A percentile compares a stretch with the other conserved stretches of the same genome.
Evolutionary conservation across 2,329 filamentous ascomycete genomes (phyloP).

Genomic region (Cyclaneusma minus): DNA sequence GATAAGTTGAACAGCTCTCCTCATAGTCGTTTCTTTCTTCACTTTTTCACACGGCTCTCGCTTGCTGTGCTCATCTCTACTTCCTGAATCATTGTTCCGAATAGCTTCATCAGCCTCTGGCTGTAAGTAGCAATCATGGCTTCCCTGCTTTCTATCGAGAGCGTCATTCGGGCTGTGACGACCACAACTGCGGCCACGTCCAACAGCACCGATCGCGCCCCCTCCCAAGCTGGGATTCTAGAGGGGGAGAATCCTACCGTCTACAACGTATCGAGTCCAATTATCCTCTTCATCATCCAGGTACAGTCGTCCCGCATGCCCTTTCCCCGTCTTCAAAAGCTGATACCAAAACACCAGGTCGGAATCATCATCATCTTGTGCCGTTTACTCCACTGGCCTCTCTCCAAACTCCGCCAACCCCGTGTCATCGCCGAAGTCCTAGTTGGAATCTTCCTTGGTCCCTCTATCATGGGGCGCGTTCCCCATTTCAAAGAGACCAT

Average conservation of each 20-base stretch:
- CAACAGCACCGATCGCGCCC: constrained; percentile 1
- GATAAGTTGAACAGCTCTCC: no score
- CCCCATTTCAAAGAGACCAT: constrained; percentile 63
- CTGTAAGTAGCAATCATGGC: no score
- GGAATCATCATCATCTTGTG: constrained; percentile 63
- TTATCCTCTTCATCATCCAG: constrained; percentile 56
- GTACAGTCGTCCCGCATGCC: constrained; percentile 20
- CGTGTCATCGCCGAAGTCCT: constrained; percentile 76
- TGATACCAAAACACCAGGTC: constrained; percentile 32
- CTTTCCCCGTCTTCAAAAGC: no score
- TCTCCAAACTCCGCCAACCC: constrained; percentile 63
- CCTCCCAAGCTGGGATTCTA: constrained; percentile 44
- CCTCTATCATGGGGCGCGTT: constrained; percentile 76
- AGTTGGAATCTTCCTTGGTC: constrained; percentile 71
- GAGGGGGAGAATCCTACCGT: constrained; percentile 45
- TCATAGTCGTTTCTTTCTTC: no score
- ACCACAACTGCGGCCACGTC: constrained; percentile 2
- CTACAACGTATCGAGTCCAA: constrained; percentile 48
- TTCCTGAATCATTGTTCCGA: no score
- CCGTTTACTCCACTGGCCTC: constrained; percentile 58
- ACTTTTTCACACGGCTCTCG: no score
- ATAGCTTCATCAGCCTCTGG: no score
- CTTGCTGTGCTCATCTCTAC: no score
- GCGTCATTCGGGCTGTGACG: constrained; percentile 1
- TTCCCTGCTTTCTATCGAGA: no score